phyloP scores from a whole-genome alignment of 2,329 filamentous ascomycete genomes.

The Endothia cerciana region DNA sequence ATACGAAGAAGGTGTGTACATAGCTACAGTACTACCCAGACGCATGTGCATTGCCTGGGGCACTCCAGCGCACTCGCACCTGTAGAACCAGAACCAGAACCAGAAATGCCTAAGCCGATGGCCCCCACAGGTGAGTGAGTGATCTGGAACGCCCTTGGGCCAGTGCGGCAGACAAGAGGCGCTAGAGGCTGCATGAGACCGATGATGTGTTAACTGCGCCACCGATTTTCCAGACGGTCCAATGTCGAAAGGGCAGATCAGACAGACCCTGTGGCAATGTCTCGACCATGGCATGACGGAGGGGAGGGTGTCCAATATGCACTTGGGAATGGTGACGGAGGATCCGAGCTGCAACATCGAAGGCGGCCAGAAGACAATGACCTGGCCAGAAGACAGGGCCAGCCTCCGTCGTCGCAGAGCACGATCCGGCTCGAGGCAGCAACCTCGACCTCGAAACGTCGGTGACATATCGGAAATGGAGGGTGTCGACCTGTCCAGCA shows the following conservation, averaged over 20 bases:
- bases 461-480: neutral
- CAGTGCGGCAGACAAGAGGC: neutral
- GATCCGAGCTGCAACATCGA: neutral
- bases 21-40: too few species aligned
- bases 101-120: too few species aligned
- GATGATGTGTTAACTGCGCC: conserved; percentile 8
- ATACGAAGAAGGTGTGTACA: too few species aligned
- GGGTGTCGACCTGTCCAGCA: neutral
- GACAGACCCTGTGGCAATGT: neutral
- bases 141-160: too few species aligned
- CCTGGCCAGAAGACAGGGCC: neutral
- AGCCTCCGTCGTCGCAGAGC: neutral
- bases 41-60: too few species aligned
- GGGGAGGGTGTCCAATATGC: neutral
- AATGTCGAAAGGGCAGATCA: neutral
- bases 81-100: too few species aligned
- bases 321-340: neutral
- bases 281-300: neutral
- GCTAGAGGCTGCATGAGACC: conserved; percentile 6
- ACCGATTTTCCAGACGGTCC: neutral
- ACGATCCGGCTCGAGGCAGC: neutral
- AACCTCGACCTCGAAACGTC: neutral
- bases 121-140: too few species aligned
- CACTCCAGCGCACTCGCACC: too few species aligned
- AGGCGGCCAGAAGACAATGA: neutral